A percentile compares a stretch with the other conserved stretches of the same genome.
Evolutionary conservation across 495 filamentous ascomycete species (phyloP).

Genomic region (Neurospora sp.): DNA sequence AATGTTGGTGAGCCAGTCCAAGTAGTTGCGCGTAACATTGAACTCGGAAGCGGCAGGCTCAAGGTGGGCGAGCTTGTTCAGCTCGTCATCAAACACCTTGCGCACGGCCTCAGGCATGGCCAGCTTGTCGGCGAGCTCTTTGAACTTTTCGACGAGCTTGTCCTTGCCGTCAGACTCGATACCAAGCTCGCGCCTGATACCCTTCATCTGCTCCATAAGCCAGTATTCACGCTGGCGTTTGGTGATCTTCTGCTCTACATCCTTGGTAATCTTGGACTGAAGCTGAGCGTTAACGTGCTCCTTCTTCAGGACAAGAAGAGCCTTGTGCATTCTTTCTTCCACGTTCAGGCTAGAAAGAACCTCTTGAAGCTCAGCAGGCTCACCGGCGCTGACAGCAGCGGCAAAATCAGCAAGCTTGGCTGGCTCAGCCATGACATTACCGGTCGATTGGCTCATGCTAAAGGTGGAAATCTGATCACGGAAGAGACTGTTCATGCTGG

Average conservation of each 20-base stretch:
- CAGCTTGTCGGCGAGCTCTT: slow-evolving; percentile 85
- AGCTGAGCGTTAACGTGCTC: slow-evolving; percentile 97
- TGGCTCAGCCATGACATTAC: slow-evolving; percentile 90
- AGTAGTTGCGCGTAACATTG: slow-evolving; percentile 97
- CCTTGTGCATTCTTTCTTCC: slow-evolving; percentile 81
- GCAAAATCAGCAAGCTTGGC: slow-evolving; percentile 95
- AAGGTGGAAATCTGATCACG: slow-evolving; percentile 96
- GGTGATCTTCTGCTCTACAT: slow-evolving; percentile 95
- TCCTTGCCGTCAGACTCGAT: slow-evolving; percentile 98
- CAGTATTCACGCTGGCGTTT: slow-evolving; percentile 98
- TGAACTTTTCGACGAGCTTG: slow-evolving; percentile 93
- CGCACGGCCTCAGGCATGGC: slow-evolving; percentile 95
- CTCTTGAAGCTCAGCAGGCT: slow-evolving; percentile 84
- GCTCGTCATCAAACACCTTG: slow-evolving; percentile 96
- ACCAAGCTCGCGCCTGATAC: slow-evolving; percentile 89
- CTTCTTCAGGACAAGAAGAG: slow-evolving; percentile 86
- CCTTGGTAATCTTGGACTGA: slow-evolving; percentile 94
- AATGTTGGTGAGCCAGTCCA: slow-evolving; percentile 97
- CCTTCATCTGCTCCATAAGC: slow-evolving; percentile 99
- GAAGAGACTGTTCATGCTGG: slow-evolving; percentile 87
- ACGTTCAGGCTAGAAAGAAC: slow-evolving; percentile 84
- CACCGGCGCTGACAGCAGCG: slow-evolving; percentile 84
- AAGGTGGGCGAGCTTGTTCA: slow-evolving; percentile 91
- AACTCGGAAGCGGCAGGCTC: slow-evolving; percentile 95
- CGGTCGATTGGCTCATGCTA: slow-evolving; percentile 85